Percentiles rank a stretch among this genome's conserved stretches.
These are phyloP conservation scores for Talaromyces stipitatus DNA, from an alignment of 495 filamentous ascomycete species.

Conservation along the genomic window DNA sequence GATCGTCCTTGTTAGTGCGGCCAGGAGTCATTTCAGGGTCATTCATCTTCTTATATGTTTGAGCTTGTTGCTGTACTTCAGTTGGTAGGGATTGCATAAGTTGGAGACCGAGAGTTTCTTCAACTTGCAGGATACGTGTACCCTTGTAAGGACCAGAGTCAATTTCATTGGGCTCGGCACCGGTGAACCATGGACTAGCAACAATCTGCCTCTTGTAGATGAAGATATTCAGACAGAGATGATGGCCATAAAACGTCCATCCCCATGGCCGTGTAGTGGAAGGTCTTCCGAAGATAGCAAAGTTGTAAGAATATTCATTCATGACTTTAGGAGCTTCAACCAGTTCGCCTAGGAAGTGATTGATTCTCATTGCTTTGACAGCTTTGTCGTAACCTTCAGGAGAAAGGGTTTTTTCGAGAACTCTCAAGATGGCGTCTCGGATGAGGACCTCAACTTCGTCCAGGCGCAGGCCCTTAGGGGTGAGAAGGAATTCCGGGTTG, in stretches of 20 bases:
- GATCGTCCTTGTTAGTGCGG: conserved; percentile 68
- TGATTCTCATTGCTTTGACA: conserved; percentile 62
- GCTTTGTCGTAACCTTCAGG: conserved; percentile 66
- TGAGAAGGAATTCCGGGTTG: conserved; percentile 63
- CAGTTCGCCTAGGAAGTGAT: conserved; percentile 69
- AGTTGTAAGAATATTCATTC: conserved; percentile 72
- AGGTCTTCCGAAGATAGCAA: conserved; percentile 53
- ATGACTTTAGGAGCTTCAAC: conserved; percentile 52
- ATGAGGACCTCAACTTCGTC: conserved; percentile 43
- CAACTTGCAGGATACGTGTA: conserved; percentile 55
- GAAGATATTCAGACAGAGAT: conserved; percentile 63
- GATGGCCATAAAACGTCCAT: conserved; percentile 69
- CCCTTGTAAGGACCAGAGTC: conserved; percentile 54
- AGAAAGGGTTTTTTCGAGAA: conserved; percentile 52
- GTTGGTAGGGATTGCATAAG: conserved; percentile 58
- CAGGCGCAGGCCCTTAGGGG: conserved; percentile 56
- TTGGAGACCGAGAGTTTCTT: conserved; percentile 52
- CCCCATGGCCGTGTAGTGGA: conserved; percentile 54
- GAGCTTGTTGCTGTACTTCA: conserved; percentile 42
- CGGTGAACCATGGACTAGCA: conserved; percentile 64
- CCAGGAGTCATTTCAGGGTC: conserved; percentile 57
- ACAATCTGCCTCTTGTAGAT: conserved; percentile 53
- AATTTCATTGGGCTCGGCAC: conserved; percentile 69
- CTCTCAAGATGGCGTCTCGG: conserved; percentile 41
- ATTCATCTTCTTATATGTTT: conserved; percentile 45